These are phyloP conservation scores for Candida nitratophila DNA, from an alignment of 805 yeast genomes.

Conservation along the genomic window DNA sequence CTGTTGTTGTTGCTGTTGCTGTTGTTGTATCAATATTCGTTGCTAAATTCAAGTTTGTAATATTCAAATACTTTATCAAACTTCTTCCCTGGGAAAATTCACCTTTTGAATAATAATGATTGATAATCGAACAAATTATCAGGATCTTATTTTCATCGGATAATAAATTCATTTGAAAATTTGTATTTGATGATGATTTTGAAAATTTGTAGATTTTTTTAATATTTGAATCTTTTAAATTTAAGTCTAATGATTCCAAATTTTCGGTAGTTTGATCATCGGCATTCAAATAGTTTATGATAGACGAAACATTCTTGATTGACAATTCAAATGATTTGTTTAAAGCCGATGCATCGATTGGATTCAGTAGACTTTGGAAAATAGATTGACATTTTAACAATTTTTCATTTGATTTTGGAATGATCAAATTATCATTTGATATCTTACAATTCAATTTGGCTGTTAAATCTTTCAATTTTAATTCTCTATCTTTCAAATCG, in stretches of 20 bases:
- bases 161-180: slow-evolving; percentile 5
- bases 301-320: slow-evolving; percentile 14
- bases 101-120: slow-evolving; percentile 19
- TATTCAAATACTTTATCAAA: slow-evolving; percentile 18
- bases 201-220: slow-evolving; percentile 7
- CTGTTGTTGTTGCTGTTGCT: no score
- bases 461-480: slow-evolving; percentile 5
- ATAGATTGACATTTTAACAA: slow-evolving; percentile 20
- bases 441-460: slow-evolving; percentile 7
- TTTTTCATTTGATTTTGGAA: slow-evolving; percentile 20
- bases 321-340: slow-evolving; percentile 19
- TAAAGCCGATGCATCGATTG: slow-evolving; percentile 13
- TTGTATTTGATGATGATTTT: slow-evolving; percentile 9
- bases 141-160: slow-evolving; percentile 24
- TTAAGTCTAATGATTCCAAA: no score
- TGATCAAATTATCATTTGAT: slow-evolving; percentile 6
- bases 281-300: slow-evolving; percentile 13
- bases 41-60: slow-evolving; percentile 2
- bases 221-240: slow-evolving; percentile 4
- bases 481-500: slow-evolving; percentile 4
- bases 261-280: neutral
- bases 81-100: slow-evolving; percentile 14
- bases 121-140: slow-evolving; percentile 22
- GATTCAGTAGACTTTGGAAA: slow-evolving; percentile 19
- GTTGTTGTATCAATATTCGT: no score